These are phyloP conservation scores for Periconia digitata DNA, from an alignment of 2,329 filamentous ascomycete genomes.

Conservation along the genomic window DNA sequence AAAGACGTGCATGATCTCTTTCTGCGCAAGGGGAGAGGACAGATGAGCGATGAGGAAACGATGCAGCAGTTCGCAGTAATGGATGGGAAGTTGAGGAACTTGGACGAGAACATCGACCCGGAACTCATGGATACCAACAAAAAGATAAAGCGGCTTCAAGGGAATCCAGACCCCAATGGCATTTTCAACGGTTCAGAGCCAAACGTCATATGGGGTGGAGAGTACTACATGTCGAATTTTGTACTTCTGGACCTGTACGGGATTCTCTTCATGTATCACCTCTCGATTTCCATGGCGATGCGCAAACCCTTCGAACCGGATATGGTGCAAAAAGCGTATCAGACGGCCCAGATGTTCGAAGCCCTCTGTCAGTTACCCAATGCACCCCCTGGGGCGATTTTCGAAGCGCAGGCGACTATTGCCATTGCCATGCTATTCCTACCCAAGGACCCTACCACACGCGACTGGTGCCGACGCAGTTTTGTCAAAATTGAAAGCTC, in stretches of 20 bases:
- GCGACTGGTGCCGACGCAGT: conserved; percentile 77
- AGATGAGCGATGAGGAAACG: conserved; percentile 68
- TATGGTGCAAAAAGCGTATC: conserved; percentile 64
- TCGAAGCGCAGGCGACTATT: conserved; percentile 74
- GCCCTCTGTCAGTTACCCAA: conserved; percentile 72
- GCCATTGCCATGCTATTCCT: conserved; percentile 77
- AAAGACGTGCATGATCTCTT: conserved; percentile 81
- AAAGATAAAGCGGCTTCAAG: conserved; percentile 64
- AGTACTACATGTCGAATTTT: conserved; percentile 74
- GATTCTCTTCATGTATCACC: conserved; percentile 77
- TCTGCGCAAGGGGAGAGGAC: conserved; percentile 64
- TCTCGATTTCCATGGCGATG: conserved; percentile 65
- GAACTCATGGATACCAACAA: conserved; percentile 62
- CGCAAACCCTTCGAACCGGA: conserved; percentile 56
- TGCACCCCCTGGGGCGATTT: conserved; percentile 68
- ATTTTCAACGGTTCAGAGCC: conserved; percentile 74
- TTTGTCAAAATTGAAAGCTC: conserved; percentile 75
- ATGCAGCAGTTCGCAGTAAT: conserved; percentile 57
- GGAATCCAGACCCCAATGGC: conserved; percentile 60
- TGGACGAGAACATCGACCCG: conserved; percentile 59
- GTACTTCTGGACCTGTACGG: conserved; percentile 76
- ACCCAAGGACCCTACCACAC: conserved; percentile 71
- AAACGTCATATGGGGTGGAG: conserved; percentile 66
- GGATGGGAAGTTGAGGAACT: conserved; percentile 44
- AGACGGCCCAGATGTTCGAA: conserved; percentile 77